phyloP scores from a whole-genome alignment of 441 rosid genomes.

The Aquilaria agallochum region DNA sequence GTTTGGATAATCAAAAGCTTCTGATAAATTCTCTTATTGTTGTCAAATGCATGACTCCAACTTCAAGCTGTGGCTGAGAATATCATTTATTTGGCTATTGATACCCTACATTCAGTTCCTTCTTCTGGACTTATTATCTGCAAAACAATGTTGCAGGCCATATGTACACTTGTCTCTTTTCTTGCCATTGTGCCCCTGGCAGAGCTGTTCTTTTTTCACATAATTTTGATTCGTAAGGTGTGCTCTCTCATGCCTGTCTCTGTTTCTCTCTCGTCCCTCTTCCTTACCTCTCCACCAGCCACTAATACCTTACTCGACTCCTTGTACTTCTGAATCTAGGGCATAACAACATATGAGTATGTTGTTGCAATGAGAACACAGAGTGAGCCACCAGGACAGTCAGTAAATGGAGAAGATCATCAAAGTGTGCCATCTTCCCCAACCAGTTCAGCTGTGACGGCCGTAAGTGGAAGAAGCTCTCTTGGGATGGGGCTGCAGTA shows the following conservation, averaged over 20 bases:
- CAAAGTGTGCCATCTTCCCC: conserved; percentile 79
- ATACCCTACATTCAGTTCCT: too few species aligned
- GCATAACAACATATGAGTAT: conserved; percentile 92
- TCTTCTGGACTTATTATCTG: too few species aligned
- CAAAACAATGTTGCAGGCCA: conserved; percentile 37
- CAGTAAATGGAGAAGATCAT: conserved; percentile 68
- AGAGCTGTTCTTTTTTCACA: conserved; percentile 89
- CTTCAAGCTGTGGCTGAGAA: too few species aligned
- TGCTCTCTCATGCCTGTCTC: conserved; percentile 10
- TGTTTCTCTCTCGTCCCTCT: neutral
- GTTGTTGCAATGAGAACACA: conserved; percentile 92
- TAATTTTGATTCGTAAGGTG: conserved; percentile 87
- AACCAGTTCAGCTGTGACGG: conserved; percentile 87
- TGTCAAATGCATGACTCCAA: too few species aligned
- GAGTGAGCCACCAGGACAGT: conserved; percentile 77
- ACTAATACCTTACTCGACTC: conserved; percentile 7
- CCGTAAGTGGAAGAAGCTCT: conserved; percentile 89
- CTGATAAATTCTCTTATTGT: too few species aligned
- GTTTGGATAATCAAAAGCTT: too few species aligned
- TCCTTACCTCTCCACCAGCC: neutral
- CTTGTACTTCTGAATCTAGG: conserved; percentile 40
- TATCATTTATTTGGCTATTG: too few species aligned
- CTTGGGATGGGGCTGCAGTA: conserved; percentile 79
- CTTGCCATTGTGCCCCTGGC: conserved; percentile 84
- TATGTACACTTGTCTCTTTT: conserved; percentile 79